Evolutionary conservation across 257 asterid genomes (phyloP).

Genomic region (Catharanthus roseus): DNA sequence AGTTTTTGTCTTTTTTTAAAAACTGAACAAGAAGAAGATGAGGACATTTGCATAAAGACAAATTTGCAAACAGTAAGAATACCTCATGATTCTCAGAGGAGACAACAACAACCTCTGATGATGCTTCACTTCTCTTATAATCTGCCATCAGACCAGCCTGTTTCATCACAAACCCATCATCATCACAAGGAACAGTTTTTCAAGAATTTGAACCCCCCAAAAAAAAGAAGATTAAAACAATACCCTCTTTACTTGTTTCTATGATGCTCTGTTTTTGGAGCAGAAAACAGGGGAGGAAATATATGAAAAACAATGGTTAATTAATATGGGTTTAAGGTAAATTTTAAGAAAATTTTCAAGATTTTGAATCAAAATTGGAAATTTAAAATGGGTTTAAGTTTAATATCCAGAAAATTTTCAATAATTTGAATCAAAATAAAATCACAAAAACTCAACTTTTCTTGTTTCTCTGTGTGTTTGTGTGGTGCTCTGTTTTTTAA

Average conservation of each 20-base stretch:
- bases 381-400: no score
- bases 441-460: not conserved
- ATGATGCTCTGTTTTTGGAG: no score
- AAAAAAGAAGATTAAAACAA: no score
- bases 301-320: no score
- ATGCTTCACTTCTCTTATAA: constrained; percentile 17
- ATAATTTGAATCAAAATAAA: not conserved
- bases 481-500: not conserved
- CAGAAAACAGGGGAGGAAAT: no score
- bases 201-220: not conserved
- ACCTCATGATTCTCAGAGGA: constrained; percentile 28
- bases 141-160: constrained; percentile 23
- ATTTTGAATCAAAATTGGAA: no score
- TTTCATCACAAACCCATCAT: not conserved
- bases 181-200: not conserved
- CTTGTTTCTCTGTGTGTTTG: not conserved
- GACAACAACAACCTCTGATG: constrained; percentile 7
- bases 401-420: no score
- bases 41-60: not conserved
- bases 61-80: not conserved
- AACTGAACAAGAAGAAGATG: not conserved
- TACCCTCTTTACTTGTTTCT: no score
- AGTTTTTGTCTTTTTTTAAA: not conserved
- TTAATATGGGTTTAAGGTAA: no score
- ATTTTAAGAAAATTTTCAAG: no score